A percentile compares a stretch with the other conserved stretches of the same genome.
These are phyloP conservation scores for Phytophthora fragariaefolia DNA, from an alignment of 352 stramenopile genomes.

Conservation along the genomic window DNA sequence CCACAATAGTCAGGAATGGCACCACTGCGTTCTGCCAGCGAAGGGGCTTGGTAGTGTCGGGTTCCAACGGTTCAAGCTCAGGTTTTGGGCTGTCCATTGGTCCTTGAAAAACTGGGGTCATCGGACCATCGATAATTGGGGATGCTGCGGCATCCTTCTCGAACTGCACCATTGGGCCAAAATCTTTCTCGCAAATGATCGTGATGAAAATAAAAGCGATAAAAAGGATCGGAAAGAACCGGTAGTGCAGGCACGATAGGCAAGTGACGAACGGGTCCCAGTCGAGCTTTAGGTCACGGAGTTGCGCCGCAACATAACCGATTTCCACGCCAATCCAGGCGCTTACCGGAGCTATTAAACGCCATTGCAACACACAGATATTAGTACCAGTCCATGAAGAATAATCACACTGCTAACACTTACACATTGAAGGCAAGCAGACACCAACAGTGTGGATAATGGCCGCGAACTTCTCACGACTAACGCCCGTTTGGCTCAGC, in stretches of 20 bases:
- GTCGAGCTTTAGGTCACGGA: conserved; percentile 77
- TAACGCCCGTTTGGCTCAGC: conserved; percentile 83
- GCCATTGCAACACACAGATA: not conserved
- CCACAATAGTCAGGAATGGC: conserved; percentile 84
- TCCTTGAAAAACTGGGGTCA: conserved; percentile 64
- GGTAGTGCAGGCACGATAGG: conserved; percentile 84
- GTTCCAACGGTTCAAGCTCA: conserved; percentile 72
- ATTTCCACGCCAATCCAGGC: conserved; percentile 93
- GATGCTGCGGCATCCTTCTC: conserved; percentile 82
- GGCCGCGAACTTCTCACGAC: conserved; percentile 88
- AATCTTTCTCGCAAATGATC: conserved; percentile 89
- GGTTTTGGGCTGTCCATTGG: conserved; percentile 77
- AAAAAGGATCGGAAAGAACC: conserved; percentile 90
- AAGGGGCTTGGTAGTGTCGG: conserved; percentile 73
- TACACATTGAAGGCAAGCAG: conserved; percentile 88
- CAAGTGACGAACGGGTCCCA: conserved; percentile 91
- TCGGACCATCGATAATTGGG: conserved; percentile 64
- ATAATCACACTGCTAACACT: conserved; percentile 19
- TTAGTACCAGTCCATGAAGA: no score
- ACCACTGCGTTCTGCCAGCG: conserved; percentile 89
- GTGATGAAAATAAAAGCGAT: conserved; percentile 92
- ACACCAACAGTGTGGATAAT: conserved; percentile 91
- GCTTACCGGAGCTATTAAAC: conserved; percentile 74
- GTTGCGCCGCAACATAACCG: conserved; percentile 82
- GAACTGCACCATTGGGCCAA: conserved; percentile 88